phyloP scores from a whole-genome alignment of 495 filamentous ascomycete genomes.

The Tuber borchii region DNA sequence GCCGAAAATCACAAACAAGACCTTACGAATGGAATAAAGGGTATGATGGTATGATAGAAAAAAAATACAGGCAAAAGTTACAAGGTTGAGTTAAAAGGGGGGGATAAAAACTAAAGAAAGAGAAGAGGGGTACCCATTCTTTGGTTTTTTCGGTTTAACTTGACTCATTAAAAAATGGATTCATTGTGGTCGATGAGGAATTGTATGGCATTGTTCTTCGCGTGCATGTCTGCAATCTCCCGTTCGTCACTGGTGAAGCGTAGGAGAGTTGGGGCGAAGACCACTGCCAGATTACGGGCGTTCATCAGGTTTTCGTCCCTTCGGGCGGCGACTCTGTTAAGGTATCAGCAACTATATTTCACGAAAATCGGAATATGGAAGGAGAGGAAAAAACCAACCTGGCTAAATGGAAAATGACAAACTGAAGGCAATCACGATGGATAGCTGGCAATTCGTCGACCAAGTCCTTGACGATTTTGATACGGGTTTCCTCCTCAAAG shows the following conservation, averaged over 20 bases:
- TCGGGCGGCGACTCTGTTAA: conserved; percentile 64
- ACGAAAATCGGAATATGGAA: not conserved
- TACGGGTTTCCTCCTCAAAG: conserved; percentile 53
- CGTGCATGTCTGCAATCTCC: conserved; percentile 92
- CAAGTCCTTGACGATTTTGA: conserved; percentile 60
- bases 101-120: conserved; percentile 8
- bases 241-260: conserved; percentile 76
- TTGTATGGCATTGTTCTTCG: conserved; percentile 83
- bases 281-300: conserved; percentile 87
- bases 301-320: conserved; percentile 88
- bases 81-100: conserved; percentile 8
- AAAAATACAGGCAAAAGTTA: not conserved
- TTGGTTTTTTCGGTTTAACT: not conserved
- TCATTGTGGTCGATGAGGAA: conserved; percentile 83
- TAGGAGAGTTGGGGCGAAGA: conserved; percentile 98
- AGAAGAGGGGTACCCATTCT: not conserved
- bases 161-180: conserved; percentile 55
- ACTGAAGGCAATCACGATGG: conserved; percentile 84
- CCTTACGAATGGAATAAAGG: not conserved
- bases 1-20: conserved; percentile 6
- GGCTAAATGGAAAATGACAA: conserved; percentile 86
- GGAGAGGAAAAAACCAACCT: conserved; percentile 19
- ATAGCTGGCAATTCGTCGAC: conserved; percentile 69
- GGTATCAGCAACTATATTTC: conserved; percentile 13
- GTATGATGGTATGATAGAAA: not conserved